Conservation (phyloP, 805 yeast genomes). For the Metschnikowia kofuensis region DNA sequence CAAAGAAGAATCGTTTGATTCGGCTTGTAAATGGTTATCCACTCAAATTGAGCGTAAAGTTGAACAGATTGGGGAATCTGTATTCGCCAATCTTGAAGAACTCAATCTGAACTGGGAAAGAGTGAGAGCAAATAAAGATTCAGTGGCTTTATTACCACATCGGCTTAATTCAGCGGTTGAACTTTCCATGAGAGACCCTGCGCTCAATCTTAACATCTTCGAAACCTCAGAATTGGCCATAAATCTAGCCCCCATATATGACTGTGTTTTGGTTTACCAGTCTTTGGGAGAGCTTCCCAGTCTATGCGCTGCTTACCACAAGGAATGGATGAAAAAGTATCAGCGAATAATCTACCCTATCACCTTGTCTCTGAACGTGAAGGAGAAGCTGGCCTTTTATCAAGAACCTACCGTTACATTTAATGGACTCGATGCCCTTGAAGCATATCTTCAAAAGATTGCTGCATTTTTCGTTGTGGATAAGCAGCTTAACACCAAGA, state of each 20-base stretch:
- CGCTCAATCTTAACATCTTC: slow-evolving; percentile 47
- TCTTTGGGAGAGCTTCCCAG: slow-evolving; percentile 65
- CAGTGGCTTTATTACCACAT: slow-evolving; percentile 44
- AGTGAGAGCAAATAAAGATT: slow-evolving; percentile 41
- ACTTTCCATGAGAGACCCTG: slow-evolving; percentile 62
- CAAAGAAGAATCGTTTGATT: slow-evolving; percentile 67
- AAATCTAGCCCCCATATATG: slow-evolving; percentile 72
- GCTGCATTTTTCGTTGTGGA: slow-evolving; percentile 80
- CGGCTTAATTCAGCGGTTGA: slow-evolving; percentile 88
- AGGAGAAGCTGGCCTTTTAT: slow-evolving; percentile 26
- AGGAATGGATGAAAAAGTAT: slow-evolving; percentile 69
- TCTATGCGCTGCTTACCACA: slow-evolving; percentile 60
- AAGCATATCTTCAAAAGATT: slow-evolving; percentile 56
- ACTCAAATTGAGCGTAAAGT: slow-evolving; percentile 61
- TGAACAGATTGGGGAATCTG: slow-evolving; percentile 51
- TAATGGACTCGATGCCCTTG: slow-evolving; percentile 37
- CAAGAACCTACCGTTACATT: slow-evolving; percentile 32
- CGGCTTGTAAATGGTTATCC: slow-evolving; percentile 62
- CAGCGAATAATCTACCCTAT: slow-evolving; percentile 68
- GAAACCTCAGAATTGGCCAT: slow-evolving; percentile 41
- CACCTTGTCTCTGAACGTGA: slow-evolving; percentile 30
- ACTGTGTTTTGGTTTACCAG: slow-evolving; percentile 77
- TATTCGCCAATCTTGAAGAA: slow-evolving; percentile 51
- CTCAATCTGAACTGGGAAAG: slow-evolving; percentile 62
- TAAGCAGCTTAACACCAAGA: slow-evolving; percentile 59